Percentiles rank a stretch among this genome's conserved stretches.
These are phyloP conservation scores for Peronosclerospora sorghi DNA, from an alignment of 352 stramenopile genomes.

Conservation along the genomic window DNA sequence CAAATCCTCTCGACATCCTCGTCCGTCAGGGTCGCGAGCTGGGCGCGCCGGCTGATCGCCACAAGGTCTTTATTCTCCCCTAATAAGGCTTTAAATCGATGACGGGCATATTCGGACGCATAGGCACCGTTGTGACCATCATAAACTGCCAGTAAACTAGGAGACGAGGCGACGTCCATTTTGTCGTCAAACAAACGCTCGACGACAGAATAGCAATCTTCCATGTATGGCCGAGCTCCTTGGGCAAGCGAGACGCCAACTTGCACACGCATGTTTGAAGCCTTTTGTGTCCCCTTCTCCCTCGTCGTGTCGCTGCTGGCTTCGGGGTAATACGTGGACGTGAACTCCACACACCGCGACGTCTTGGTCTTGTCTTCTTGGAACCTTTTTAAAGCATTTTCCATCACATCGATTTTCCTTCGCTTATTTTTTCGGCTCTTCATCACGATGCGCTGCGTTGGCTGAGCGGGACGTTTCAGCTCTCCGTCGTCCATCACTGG, in stretches of 20 bases:
- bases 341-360: slow-evolving; percentile 39
- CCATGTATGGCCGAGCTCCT: slow-evolving; percentile 67
- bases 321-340: slow-evolving; percentile 24
- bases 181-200: slow-evolving; percentile 44
- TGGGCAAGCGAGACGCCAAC: slow-evolving; percentile 44
- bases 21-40: slow-evolving; percentile 19
- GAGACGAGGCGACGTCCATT: slow-evolving; percentile 28
- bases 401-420: slow-evolving; percentile 59
- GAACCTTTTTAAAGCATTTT: slow-evolving; percentile 45
- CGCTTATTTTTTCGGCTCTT: slow-evolving; percentile 46
- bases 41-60: slow-evolving; percentile 31
- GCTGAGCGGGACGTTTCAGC: slow-evolving; percentile 2
- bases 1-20: slow-evolving; percentile 42
- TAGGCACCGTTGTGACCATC: slow-evolving; percentile 70
- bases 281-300: slow-evolving; percentile 7
- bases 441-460: slow-evolving; percentile 33
- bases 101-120: slow-evolving; percentile 49
- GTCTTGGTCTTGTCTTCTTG: slow-evolving; percentile 20
- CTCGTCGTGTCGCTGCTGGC: slow-evolving; percentile 9
- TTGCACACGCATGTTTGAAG: slow-evolving; percentile 29
- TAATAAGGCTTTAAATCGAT: slow-evolving; percentile 52
- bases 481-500: slow-evolving; percentile 6
- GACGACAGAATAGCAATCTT: slow-evolving; percentile 59
- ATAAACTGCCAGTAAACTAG: slow-evolving; percentile 54
- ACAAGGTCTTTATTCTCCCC: slow-evolving; percentile 32